phyloP scores from a whole-genome alignment of 495 filamentous ascomycete genomes.

The Tuber microsphaerosporum region DNA sequence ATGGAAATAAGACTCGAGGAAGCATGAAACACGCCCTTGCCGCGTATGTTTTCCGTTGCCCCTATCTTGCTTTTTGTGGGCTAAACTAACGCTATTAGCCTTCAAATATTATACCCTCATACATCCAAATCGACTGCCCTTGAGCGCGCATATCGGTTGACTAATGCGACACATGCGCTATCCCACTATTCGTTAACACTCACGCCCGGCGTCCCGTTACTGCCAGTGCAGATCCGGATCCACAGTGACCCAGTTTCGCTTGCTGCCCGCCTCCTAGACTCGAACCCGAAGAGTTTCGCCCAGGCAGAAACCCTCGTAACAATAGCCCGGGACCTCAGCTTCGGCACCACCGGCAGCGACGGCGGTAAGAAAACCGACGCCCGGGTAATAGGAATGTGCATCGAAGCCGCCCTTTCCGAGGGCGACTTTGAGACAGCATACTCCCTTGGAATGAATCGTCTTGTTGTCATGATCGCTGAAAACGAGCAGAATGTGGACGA shows the following conservation, averaged over 20 bases:
- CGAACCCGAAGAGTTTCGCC: slow-evolving; percentile 79
- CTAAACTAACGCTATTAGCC: slow-evolving; percentile 20
- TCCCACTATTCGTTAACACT: slow-evolving; percentile 83
- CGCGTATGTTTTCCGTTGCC: slow-evolving; percentile 47
- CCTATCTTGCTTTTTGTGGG: neutral
- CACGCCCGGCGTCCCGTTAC: slow-evolving; percentile 86
- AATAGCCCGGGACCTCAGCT: slow-evolving; percentile 62
- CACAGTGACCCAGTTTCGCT: slow-evolving; percentile 78
- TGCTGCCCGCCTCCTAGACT: slow-evolving; percentile 75
- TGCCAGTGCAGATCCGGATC: slow-evolving; percentile 80
- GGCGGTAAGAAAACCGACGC: slow-evolving; percentile 47
- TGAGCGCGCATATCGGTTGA: slow-evolving; percentile 46
- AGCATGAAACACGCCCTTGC: slow-evolving; percentile 62
- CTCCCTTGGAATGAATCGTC: slow-evolving; percentile 74
- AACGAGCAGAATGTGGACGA: slow-evolving; percentile 39
- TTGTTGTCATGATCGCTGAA: slow-evolving; percentile 45
- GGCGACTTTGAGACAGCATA: slow-evolving; percentile 97
- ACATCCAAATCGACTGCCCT: slow-evolving; percentile 35
- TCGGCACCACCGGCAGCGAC: slow-evolving; percentile 39
- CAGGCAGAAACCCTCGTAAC: slow-evolving; percentile 74
- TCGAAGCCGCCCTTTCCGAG: slow-evolving; percentile 74
- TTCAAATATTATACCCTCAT: slow-evolving; percentile 37
- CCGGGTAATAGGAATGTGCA: slow-evolving; percentile 77
- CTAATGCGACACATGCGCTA: slow-evolving; percentile 78
- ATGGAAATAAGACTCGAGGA: slow-evolving; percentile 63